Base-by-base conservation (phyloP, 768 basidiomycete species). In the Mycena rosella region DNA sequence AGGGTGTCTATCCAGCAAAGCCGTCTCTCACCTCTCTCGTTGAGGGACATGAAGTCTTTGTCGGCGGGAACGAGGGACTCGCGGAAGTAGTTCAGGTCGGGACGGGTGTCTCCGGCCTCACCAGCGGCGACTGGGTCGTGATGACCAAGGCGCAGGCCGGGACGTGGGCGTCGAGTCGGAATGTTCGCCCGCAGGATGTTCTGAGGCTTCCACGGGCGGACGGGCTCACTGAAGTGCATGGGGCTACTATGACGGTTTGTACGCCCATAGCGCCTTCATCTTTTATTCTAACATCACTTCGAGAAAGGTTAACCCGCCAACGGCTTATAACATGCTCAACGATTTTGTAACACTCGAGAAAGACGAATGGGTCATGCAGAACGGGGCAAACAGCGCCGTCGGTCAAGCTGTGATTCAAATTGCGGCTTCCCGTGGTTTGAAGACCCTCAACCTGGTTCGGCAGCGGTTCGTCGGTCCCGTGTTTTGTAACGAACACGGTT, bases 341-440 rank as follows among this genome's bases (percentile, higher is more conserved):
- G 87, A 92, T 61, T 95, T 90, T 77, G 84, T 89, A 8, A 72
- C 82, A 38, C 84, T 95, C 47, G 68, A 86, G 56, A 81, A 84
- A 53, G 94, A 91, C 5, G 92, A 94, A 52, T 96, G 91, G 91
- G 83, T 96, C 18, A 76, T 96, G 14, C 95, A 96, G 77, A 96
- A 96, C 68, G 95, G 93, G 29, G 90, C 89, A 22, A 96, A 96
- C 72, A 92, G 92, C 71, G 91, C 92, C 22, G 94, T 93, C 17
- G 95, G 95, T 15, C 92, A 96, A 82, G 89, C 90, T 0, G 92
- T 95, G 26, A 93, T 96, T 54, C 94, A 96, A 72, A 90, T 96
- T 42, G 93, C 94, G n/a, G 88, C 86, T 32, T 82, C 86, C 18
- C 84, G 82, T 54, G 91, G 91, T 8, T 63, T 94, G 45, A 90